Evolutionary conservation across 495 filamentous ascomycete genomes (phyloP), one percentile per base, ranked within the genome.

Genomic region (Staphylotrichum tortipilum): DNA sequence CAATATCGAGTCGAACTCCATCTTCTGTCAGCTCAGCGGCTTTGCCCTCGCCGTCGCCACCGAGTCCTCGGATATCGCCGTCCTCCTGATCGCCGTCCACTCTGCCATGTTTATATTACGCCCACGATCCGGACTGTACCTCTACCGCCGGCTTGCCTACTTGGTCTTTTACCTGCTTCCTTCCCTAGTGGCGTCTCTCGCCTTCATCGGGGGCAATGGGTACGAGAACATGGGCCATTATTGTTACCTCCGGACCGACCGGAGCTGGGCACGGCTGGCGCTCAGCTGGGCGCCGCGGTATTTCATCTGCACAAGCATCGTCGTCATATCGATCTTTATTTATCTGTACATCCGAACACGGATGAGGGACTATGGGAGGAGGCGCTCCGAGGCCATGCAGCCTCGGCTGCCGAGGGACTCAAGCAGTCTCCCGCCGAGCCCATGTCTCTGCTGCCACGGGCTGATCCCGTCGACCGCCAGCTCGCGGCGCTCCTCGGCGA

Each of bases 251-350:
- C 82, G 85, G 8, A 68, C 78, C 11, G 68, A 77, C 19, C 72
- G 72, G n/a, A 67, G 71, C 30, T 86, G 82, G 83, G 82, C 80
- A 53, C 74, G 81, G 30, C 67, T 83, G 26, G 78, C 75, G 3
- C 68, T 89, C 26, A 75, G 75, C 40, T 89, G 85, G 85, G 71
- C 81, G 14, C 85, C 85, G 26, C 74, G 85, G 24, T 89, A 89
- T 51, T 44, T 85, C 21, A 80, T 89, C 26, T 77, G 82, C 54
- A 62, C 71, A 29, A 68, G 73, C 35, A 80, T 87, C 48, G 55
- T 85, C 10, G 57, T 68, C 41, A 78, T 87, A 9, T 86, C 86
- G 51, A 64, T 75, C 21, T 72, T 76, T 2, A 81, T 89, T 24
- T 87, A 88, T 58, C 58, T 80, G n/a, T 83, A 86, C 53, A 77